Percentiles rank a stretch among this genome's conserved stretches.
phyloP scores from a whole-genome alignment of 495 filamentous ascomycete species.

The Penicillium egyptiacum region DNA sequence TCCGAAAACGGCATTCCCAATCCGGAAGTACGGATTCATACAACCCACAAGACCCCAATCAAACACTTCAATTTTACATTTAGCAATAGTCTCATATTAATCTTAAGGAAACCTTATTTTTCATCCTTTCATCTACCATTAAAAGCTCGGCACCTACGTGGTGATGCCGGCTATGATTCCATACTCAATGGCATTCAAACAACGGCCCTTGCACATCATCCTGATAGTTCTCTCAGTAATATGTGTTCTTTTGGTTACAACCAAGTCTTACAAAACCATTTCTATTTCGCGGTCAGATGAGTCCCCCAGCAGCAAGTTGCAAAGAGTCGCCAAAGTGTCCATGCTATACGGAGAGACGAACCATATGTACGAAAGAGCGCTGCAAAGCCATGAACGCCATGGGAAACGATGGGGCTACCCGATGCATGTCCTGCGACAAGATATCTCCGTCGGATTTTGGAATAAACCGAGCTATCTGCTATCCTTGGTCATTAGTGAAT shows the following conservation, averaged over 20 bases:
- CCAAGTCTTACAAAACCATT: neutral
- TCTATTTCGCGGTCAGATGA: neutral
- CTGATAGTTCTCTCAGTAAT: neutral
- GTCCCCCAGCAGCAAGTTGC: neutral
- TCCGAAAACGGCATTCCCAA: slow-evolving; percentile 8
- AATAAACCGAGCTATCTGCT: slow-evolving; percentile 46
- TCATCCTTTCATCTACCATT: neutral
- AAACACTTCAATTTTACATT: neutral
- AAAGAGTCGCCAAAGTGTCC: slow-evolving; percentile 27
- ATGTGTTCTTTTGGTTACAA: neutral
- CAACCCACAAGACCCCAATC: neutral
- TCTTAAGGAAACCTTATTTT: neutral
- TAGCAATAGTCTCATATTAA: neutral
- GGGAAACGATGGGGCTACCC: slow-evolving; percentile 38
- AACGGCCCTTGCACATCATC: neutral
- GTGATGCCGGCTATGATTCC: neutral
- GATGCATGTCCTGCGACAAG: slow-evolving; percentile 38
- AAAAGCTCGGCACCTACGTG: neutral
- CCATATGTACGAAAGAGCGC: slow-evolving; percentile 38
- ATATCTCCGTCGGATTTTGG: slow-evolving; percentile 39
- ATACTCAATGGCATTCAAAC: neutral
- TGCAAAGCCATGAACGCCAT: slow-evolving; percentile 42
- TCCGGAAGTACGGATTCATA: slow-evolving; percentile 7
- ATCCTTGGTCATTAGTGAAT: slow-evolving; percentile 40
- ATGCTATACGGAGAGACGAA: slow-evolving; percentile 36